These are phyloP conservation scores for Gossypium herbaceum DNA, from an alignment of 345 rosid species.

Conservation along the genomic window DNA sequence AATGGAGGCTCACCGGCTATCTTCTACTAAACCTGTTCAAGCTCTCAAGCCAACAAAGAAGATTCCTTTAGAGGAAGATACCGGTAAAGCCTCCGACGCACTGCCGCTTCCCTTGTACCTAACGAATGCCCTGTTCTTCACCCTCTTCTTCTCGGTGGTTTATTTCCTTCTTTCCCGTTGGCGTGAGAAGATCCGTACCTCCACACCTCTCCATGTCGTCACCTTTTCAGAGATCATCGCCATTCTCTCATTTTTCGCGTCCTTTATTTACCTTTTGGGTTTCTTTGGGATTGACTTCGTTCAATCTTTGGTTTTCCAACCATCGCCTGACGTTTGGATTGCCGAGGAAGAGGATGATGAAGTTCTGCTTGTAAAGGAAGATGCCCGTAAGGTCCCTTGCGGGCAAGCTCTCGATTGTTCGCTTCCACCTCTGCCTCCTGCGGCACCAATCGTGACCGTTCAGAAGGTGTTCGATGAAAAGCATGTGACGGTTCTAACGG, in stretches of 20 bases:
- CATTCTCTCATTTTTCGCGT: conserved; percentile 48
- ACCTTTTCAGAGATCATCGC: conserved; percentile 54
- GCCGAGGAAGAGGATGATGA: conserved; percentile 34
- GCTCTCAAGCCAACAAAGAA: neutral
- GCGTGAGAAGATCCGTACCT: conserved; percentile 71
- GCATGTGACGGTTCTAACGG: conserved; percentile 16
- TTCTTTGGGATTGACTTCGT: conserved; percentile 70
- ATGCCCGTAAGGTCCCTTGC: conserved; percentile 38
- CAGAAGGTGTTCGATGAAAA: conserved; percentile 15
- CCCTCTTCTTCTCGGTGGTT: conserved; percentile 58
- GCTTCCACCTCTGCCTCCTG: neutral
- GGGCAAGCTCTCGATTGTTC: conserved; percentile 50
- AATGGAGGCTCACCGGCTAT: conserved; percentile 31
- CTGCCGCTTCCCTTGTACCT: conserved; percentile 46
- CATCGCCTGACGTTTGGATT: conserved; percentile 50
- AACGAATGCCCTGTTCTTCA: conserved; percentile 54
- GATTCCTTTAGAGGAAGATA: neutral
- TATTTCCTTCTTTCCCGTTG: conserved; percentile 63
- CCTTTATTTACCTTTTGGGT: conserved; percentile 53
- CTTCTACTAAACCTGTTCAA: conserved; percentile 8
- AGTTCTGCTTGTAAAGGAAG: conserved; percentile 30
- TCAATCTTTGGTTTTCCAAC: conserved; percentile 48
- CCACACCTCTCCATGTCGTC: conserved; percentile 58
- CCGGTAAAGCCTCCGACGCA: conserved; percentile 40
- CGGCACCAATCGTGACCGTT: neutral